Evolutionary conservation across 2,329 filamentous ascomycete genomes (phyloP), one percentile per base, ranked within the genome.

Genomic region (Cladosporium velox): DNA sequence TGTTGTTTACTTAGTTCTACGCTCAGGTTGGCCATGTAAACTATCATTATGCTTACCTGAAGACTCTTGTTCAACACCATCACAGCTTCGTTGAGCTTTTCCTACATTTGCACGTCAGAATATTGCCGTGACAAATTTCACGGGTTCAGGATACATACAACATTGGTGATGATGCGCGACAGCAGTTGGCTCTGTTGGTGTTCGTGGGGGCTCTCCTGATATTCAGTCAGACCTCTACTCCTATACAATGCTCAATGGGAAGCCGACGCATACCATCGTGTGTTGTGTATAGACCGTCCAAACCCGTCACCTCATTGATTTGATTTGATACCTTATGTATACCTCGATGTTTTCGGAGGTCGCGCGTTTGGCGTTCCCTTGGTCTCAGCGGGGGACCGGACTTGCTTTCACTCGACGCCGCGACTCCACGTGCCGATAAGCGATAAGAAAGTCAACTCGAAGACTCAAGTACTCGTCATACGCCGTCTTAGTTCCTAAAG

Each of bases 11-110:
- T 55, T 7, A 28, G 15, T 51, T 35, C 28, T 34, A 32, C 5
- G 18, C 52, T 32, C 18, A 21, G 14, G n/a, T 12, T 14, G 4
- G 30, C 14, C 35, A 21, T 5, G 12, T 11, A 18, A 18, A 24
- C 34, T 8, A 41, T 15, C 26, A 12, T 4, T 3, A 3, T 49
- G 30, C 77, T 52, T 79, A 93, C 92, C 80, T 96, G 91, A 1
- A 99, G 88, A 59, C 88, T 91, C 79, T 92, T 96, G 80, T 98
- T 99, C 85, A 98, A 87, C 61, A 94, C 89, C 80, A 95, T 88
- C 63, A 98, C 86, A 1, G 95, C 90, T 80, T 98, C 95, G 73
- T 99, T 99, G 52, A 99, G 86, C 80, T 99, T 99, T 81, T 98
- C 95, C 94, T 98, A 68, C 18, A 28, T 15, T 34, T 26, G 4